These are phyloP conservation scores for Apiotrichum mycotoxinovorans DNA, from an alignment of 1,284 basidiomycete genomes.

Conservation along the genomic window DNA sequence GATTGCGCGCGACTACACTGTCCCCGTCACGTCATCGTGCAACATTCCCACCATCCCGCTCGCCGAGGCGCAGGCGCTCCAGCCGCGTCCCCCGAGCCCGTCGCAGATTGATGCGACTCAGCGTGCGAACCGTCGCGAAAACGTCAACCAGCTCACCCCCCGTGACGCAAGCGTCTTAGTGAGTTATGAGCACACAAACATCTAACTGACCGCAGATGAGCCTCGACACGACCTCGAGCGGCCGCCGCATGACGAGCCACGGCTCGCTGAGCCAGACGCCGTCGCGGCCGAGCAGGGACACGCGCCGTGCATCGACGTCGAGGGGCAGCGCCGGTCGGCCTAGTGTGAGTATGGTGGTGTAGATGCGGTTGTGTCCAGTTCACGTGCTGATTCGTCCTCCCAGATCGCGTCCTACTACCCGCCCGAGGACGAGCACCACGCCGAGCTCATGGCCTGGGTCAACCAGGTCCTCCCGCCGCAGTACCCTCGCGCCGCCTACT, in stretches of 20 bases:
- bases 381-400: too few relatives aligned
- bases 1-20: slow-evolving; percentile 85
- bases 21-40: slow-evolving; percentile 91
- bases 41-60: slow-evolving; percentile 96
- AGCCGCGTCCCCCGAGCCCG: slow-evolving; percentile 90
- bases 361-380: neutral
- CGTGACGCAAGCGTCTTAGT: slow-evolving; percentile 79
- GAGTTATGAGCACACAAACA: slow-evolving; percentile 54
- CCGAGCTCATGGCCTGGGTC: slow-evolving; percentile 73
- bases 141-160: slow-evolving; percentile 83
- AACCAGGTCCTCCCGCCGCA: slow-evolving; percentile 71
- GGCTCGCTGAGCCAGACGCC: slow-evolving; percentile 18
- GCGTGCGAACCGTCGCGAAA: slow-evolving; percentile 77
- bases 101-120: slow-evolving; percentile 82
- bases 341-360: neutral
- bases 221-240: slow-evolving; percentile 38
- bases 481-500: slow-evolving; percentile 59
- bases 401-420: slow-evolving; percentile 27
- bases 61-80: slow-evolving; percentile 90
- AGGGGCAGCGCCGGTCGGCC: slow-evolving; percentile 7
- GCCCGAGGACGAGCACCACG: slow-evolving; percentile 43
- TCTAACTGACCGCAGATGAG: slow-evolving; percentile 37
- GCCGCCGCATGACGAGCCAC: slow-evolving; percentile 15
- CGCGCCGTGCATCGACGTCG: slow-evolving; percentile 36
- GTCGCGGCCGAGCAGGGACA: slow-evolving; percentile 43